Evolutionary conservation across 164 flowering plant species (phyloP), one percentile per base, ranked within the genome.

Genomic region (Liquidambar formosana): DNA sequence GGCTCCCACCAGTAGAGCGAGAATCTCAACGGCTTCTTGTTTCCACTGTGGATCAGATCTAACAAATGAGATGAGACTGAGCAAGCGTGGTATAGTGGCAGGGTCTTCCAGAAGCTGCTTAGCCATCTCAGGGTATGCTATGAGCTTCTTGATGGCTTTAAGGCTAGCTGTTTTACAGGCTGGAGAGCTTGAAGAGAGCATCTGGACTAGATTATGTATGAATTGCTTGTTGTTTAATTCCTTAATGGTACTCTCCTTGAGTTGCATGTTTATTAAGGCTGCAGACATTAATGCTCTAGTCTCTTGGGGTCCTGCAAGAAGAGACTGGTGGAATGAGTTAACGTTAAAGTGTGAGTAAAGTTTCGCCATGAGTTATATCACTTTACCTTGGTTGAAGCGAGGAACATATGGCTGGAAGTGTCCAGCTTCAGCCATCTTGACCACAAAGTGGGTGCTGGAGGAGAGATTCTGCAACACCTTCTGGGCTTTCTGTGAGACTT

Each of bases 371-470:
- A 12, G 47, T 18, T 25, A 8, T 47, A 25, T 14, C 38, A 25
- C 8, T 33, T 61, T 64, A 75, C 77, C 77, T 70, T 65, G 57
- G 28, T 75, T 75, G 58, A 75, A 75, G 65, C 71, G 62, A 33
- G 63, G 25, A 27, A 75, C 77, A 65, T 65, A 75, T 65, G 70
- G 70, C 44, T 53, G 62, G 58, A 75, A 70, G 47, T 65, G 27
- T 54, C 77, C 77, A 18, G 66, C 65, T 75, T 75, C 77, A 26
- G 77, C 77, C 73, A 75, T 75, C 65, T 69, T 75, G 61, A 75
- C 71, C 3, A 44, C 73, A 49, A 69, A 75, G 58, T 70, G 73
- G 27, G 73, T 75, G 67, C 70, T 75, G 62, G 58, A 65, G 27
- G 77, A 70, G 44, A 75, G 73, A 14, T 75, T 75, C 63, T 70